Base-by-base conservation (phyloP, 1,284 basidiomycete genomes). In the Anthracocystis walkeri region DNA sequence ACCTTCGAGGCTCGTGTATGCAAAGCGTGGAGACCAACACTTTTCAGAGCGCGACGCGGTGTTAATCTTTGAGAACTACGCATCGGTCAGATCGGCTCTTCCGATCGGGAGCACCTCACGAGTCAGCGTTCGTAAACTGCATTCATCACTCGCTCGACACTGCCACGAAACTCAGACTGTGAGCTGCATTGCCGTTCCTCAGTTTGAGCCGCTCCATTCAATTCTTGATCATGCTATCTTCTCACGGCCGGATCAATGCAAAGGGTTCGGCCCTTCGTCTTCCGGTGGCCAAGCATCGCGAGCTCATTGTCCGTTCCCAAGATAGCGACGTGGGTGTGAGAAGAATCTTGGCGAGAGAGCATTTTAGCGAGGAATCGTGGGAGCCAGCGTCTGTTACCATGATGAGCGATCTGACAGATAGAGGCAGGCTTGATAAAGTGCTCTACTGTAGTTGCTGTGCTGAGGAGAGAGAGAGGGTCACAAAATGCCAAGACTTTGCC, bases 401-500 rank as follows among this genome's bases (percentile, higher is more conserved):
- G 3, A 18, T 18, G 35, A 41, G 16, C 29, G 35, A 23, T 16
- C 33, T 51, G 50, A 35, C 33, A 38, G 35, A 7, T 20, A 48
- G 3, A 31, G 3, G 16, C 3, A 52, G 50, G n/a, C 33, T 52
- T 35, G 38, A 27, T 5, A 7, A 41, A 16, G 29, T n/a, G 25
- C 27, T 31, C 7, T 6, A 12, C 27, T 31, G 2, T 6, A 12
- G 29, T 11, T 49, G 29, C 29, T 49, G 27, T 50, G 51, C 38
- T 52, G 21, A 21, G 33, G 40, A 27, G 10, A 7, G 27, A 25
- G 7, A 29, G 25, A 42, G 11, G 6, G 16, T 20, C 25, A 40
- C 21, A 18, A 44, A 52, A 59, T 55, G 66, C 66, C 66, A 69
- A 69, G 66, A 59, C 41, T 31, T 40, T 29, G 61, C 66, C 66